Conservation (phyloP, 2,329 filamentous ascomycete genomes). For the Teratosphaeria zuluensis region DNA sequence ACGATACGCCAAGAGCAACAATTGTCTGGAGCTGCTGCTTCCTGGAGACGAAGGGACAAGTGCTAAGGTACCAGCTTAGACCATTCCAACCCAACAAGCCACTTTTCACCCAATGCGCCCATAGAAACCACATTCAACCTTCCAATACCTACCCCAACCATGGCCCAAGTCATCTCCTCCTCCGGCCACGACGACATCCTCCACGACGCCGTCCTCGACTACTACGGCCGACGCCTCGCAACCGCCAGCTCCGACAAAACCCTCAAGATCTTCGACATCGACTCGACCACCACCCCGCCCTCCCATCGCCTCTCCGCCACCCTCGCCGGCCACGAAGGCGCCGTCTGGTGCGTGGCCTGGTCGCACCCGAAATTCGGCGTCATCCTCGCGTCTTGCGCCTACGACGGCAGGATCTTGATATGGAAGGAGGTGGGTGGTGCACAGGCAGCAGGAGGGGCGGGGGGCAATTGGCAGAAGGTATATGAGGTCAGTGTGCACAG, state of each 20-base stretch:
- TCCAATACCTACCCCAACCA: slow-evolving; percentile 23
- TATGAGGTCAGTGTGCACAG: slow-evolving; percentile 92
- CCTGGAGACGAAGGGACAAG: not conserved
- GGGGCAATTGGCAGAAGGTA: slow-evolving; percentile 56
- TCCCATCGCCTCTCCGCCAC: slow-evolving; percentile 7
- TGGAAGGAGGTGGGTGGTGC: slow-evolving; percentile 70
- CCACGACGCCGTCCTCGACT: slow-evolving; percentile 97
- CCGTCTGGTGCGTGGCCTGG: slow-evolving; percentile 97
- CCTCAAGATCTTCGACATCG: slow-evolving; percentile 98
- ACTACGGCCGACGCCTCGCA: slow-evolving; percentile 90
- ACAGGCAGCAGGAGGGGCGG: too few species aligned
- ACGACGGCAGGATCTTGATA: slow-evolving; percentile 97
- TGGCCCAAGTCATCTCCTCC: slow-evolving; percentile 71
- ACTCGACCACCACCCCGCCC: slow-evolving; percentile 28
- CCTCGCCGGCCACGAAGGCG: slow-evolving; percentile 66
- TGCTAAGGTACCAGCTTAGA: not conserved
- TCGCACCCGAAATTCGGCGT: slow-evolving; percentile 98
- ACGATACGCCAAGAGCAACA: not conserved
- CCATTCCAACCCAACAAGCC: not conserved
- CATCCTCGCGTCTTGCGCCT: slow-evolving; percentile 88
- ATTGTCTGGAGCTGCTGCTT: not conserved
- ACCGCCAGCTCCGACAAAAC: slow-evolving; percentile 98
- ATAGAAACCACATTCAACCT: slow-evolving; percentile 1
- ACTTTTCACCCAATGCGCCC: not conserved
- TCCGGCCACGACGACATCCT: slow-evolving; percentile 99